Percentiles rank a stretch among this genome's conserved stretches.
These are phyloP conservation scores for Eucalyptus polybractea DNA, from an alignment of 345 rosid genomes.

Conservation along the genomic window DNA sequence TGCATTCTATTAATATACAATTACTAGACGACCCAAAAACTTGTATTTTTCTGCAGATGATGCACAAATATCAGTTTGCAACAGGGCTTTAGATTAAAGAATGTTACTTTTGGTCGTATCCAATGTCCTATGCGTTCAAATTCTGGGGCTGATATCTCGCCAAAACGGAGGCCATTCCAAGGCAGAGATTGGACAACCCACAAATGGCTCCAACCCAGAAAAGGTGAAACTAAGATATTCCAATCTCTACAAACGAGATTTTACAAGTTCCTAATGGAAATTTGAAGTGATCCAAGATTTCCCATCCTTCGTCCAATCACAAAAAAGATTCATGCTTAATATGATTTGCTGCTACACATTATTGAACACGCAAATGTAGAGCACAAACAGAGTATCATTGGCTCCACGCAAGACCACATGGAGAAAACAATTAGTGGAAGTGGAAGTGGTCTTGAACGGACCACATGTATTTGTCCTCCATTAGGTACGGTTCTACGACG, in stretches of 20 bases:
- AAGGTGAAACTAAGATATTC: not conserved
- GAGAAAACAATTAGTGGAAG: not conserved
- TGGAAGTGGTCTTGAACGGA: not conserved
- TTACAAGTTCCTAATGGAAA: not conserved
- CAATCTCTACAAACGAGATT: not conserved
- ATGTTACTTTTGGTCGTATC: too few species aligned
- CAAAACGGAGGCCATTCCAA: not conserved
- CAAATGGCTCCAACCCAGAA: not conserved
- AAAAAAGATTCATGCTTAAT: not conserved
- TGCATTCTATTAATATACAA: not conserved
- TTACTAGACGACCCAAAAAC: not conserved
- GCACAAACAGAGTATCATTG: not conserved
- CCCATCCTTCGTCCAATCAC: not conserved
- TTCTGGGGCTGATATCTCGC: too few species aligned
- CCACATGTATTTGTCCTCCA: not conserved
- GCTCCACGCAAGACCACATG: not conserved
- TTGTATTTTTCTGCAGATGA: not conserved
- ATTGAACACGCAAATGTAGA: not conserved
- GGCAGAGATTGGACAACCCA: not conserved
- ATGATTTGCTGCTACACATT: not conserved
- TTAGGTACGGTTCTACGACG: not conserved
- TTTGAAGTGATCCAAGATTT: not conserved
- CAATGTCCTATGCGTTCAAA: too few species aligned
- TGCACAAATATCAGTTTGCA: not conserved
- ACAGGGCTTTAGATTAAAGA: too few species aligned